Base-by-base conservation (phyloP, 305 asterid genomes). In the Fraxinus albicans region DNA sequence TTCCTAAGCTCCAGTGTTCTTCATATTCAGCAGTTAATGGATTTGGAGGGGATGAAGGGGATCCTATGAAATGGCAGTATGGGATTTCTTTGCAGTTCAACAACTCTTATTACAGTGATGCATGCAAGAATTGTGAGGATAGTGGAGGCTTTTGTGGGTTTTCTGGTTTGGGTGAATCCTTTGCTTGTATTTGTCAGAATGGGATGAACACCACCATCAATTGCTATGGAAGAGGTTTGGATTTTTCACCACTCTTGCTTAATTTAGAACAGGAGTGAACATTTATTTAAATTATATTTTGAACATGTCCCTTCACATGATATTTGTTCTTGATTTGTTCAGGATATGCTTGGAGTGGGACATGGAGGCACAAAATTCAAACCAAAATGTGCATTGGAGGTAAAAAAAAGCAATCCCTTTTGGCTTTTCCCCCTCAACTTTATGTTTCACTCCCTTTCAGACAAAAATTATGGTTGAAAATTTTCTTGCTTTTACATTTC, bases 1-100 rank as follows among this genome's bases (percentile, higher is more conserved):
- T 93, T 15, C 95, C 97, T 67, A 93, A 90, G 89, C 94, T 93
- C 78, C 97, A 91, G 58, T 89, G 97, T 63, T 90, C 94, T 29
- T 90, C 97, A 63, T 93, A 91, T 78, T 85, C 97, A 1, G 86
- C 93, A n/a, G 73, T 93, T 3, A 88, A 88, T 78, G 97, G 97
- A 0, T 93, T 93, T 25, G 97, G 97, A 0, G 97, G 95, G 72
- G 89, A 87, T 65, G 93, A 93, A 81, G 97, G 94, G 8, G 87
- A 93, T 77, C 97, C 97, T 0, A 87, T 88, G 95, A 93, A 90
- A 83, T 93, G 97, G 97, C 88, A 93, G 60, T 93, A 89, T 80
- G 94, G 94, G 86, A 86, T 93, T n/a, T 82, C 89, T 31, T 77
- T 93, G 91, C 80, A 82, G 83, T 90, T 73, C 69, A 89, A 90